Evolutionary conservation across 805 yeast genomes (phyloP), one percentile per base, ranked within the genome.

Genomic region (Kluyveromyces wickerhamii): DNA sequence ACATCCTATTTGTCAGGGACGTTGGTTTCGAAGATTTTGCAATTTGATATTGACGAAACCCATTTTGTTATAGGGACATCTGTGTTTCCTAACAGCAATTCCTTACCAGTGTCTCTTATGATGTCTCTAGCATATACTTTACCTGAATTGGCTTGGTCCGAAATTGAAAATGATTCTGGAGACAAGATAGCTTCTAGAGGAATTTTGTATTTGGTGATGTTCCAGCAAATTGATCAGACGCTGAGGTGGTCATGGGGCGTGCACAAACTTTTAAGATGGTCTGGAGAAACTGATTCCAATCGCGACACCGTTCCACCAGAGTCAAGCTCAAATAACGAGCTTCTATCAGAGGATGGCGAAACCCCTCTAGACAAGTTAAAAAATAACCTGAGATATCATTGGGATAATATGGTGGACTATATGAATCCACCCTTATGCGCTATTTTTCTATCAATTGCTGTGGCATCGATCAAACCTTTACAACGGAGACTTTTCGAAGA

Each of bases 211-310:
- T 60, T 76, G 41, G 57, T 76, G 41, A 72, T 76, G 20, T 76
- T 76, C 57, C 81, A 77, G 60, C 83, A 76, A 52, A 62, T 76
- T 44, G 82, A 82, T 27, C 83, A 77, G 57, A 64, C 76, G 43
- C 59, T 77, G 36, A 62, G 83, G 27, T 76, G 83, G 83, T 72
- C 79, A 3, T 77, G 82, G 81, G 83, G 83, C n/a, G 75, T 69
- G 57, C 73, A 77, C 49, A 73, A 69, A 7, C 59, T 76, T 36
- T 59, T 76, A 36, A 64, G 77, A 20, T 70, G 67, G 43, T 19
- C 23, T 7, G 29, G 21, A 12, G 23, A 27, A 10, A 17, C 6
- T 18, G 24, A 8, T 9, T 23, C 8, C 7, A 10, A 14, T 16
- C 13, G 5, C n/a, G 21, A 18, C 13, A 11, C 11, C 12, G 21